Evolutionary conservation across 805 yeast genomes (phyloP).

Genomic region (Wickerhamiella shivajii): DNA sequence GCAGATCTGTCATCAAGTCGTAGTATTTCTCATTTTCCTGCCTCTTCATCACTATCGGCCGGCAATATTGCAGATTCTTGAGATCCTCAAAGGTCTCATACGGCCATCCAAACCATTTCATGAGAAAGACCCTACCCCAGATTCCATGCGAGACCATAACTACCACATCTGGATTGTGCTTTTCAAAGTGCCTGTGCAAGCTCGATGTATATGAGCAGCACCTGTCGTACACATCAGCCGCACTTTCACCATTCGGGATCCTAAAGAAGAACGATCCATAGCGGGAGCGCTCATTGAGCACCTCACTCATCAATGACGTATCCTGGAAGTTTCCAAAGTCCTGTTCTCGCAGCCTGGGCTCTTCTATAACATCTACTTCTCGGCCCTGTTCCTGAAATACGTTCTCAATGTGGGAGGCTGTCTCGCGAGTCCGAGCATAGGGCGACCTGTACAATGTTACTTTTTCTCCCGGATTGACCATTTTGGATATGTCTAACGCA

Average conservation of each 20-base stretch:
- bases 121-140: conserved; percentile 81
- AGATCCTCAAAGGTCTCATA: conserved; percentile 78
- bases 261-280: conserved; percentile 84
- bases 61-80: conserved; percentile 74
- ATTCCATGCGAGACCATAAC: conserved; percentile 88
- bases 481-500: conserved; percentile 22
- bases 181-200: conserved; percentile 61
- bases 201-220: conserved; percentile 85
- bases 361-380: conserved; percentile 54
- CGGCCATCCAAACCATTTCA: conserved; percentile 92
- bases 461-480: conserved; percentile 36
- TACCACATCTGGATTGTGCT: conserved; percentile 55
- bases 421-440: conserved; percentile 69
- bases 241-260: conserved; percentile 88
- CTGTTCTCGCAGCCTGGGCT: conserved; percentile 85
- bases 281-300: conserved; percentile 72
- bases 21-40: conserved; percentile 34
- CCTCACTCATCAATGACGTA: conserved; percentile 54
- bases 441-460: conserved; percentile 78
- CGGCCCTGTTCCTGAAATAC: conserved; percentile 30
- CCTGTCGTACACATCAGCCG: conserved; percentile 89
- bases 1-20: conserved; percentile 42
- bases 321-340: conserved; percentile 68
- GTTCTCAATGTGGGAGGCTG: conserved; percentile 56
- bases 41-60: conserved; percentile 63